Percentiles rank a stretch among this genome's conserved stretches.
Evolutionary conservation across 352 stramenopile genomes (phyloP).

Genomic region (Phytophthora pisi): DNA sequence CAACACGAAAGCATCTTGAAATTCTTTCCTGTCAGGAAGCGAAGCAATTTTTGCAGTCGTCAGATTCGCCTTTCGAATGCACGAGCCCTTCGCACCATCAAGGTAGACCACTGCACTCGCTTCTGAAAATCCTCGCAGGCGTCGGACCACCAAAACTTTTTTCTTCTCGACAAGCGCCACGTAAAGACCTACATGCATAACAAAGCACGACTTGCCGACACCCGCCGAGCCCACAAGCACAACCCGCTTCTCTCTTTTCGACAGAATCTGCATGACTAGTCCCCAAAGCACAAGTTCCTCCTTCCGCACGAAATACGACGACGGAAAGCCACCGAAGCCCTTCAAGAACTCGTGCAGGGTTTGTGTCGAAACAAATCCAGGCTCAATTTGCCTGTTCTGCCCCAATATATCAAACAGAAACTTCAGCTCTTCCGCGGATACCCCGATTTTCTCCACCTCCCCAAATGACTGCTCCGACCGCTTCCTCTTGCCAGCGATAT

Average conservation of each 20-base stretch:
- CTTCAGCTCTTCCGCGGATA: conserved; percentile 11
- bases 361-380: conserved; percentile 10
- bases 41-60: conserved; percentile 16
- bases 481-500: conserved; percentile 31
- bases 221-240: conserved; percentile 31
- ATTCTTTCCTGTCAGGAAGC: conserved; percentile 29
- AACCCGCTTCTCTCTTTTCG: conserved; percentile 21
- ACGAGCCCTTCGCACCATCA: conserved; percentile 20
- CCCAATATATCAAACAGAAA: conserved; percentile 20
- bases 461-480: conserved; percentile 18
- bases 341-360: conserved; percentile 24
- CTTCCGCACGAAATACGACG: conserved; percentile 29
- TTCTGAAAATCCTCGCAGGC: conserved; percentile 15
- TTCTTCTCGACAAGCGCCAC: conserved; percentile 29
- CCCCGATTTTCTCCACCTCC: conserved; percentile 10
- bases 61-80: conserved; percentile 19
- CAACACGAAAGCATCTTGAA: conserved; percentile 21
- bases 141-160: conserved; percentile 30
- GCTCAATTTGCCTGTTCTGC: conserved; percentile 7
- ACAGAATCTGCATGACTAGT: conserved; percentile 25
- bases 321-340: conserved; percentile 29
- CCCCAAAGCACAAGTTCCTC: conserved; percentile 31
- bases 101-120: conserved; percentile 26
- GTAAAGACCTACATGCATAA: conserved; percentile 30
- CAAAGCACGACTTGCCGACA: conserved; percentile 38